Evolutionary conservation across 2,329 filamentous ascomycete species (phyloP).

Genomic region (Zarea fungicola): DNA sequence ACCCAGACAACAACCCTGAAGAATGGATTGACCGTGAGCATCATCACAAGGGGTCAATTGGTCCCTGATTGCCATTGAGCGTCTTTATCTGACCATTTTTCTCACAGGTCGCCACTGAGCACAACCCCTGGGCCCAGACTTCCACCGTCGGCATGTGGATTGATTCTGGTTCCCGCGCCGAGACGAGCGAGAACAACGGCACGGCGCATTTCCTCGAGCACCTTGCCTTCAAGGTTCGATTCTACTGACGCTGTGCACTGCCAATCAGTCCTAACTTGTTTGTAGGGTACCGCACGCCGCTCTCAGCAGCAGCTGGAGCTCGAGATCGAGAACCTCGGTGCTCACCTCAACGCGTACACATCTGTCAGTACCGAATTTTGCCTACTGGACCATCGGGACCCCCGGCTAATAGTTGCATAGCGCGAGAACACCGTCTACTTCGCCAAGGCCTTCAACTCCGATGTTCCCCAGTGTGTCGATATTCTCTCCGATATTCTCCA

Average conservation of each 20-base stretch:
- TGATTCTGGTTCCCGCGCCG: constrained; percentile 94
- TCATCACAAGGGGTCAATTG: constrained; percentile 33
- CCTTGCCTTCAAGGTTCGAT: constrained; percentile 92
- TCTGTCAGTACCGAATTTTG: constrained; percentile 63
- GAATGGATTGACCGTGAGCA: constrained; percentile 89
- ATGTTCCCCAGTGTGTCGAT: constrained; percentile 93
- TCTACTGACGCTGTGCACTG: neutral
- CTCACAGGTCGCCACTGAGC: constrained; percentile 85
- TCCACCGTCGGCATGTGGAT: constrained; percentile 99
- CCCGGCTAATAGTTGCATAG: constrained; percentile 41
- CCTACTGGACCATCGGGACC: constrained; percentile 17
- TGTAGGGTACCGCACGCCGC: constrained; percentile 83
- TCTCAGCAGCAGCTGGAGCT: constrained; percentile 97
- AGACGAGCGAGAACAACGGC: constrained; percentile 98
- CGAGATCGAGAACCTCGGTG: constrained; percentile 99
- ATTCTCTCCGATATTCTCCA: constrained; percentile 99
- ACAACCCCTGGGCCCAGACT: constrained; percentile 97
- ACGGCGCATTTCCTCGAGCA: constrained; percentile 99
- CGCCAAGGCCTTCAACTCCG: constrained; percentile 97
- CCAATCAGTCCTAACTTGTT: constrained; percentile 1
- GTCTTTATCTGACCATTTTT: constrained; percentile 23
- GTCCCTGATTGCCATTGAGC: constrained; percentile 19
- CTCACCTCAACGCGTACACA: constrained; percentile 98
- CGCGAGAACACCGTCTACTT: constrained; percentile 99
- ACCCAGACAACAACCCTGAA: constrained; percentile 94